phyloP scores from a whole-genome alignment of 345 rosid genomes.

The Lepidium sativum region DNA sequence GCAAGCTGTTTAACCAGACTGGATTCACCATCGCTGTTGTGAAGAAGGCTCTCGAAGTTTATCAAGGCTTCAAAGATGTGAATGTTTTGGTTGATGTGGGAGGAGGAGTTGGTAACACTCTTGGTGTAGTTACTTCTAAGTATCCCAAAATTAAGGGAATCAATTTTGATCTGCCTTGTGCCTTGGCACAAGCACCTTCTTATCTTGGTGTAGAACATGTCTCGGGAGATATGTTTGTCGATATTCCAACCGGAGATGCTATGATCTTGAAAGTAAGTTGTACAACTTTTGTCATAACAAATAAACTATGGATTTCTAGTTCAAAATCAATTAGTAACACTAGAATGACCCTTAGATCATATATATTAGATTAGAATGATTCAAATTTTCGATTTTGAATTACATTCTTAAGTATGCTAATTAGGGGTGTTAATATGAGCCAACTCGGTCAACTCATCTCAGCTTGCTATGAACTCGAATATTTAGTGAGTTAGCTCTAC shows the following conservation, averaged over 20 bases:
- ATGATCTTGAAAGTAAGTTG: conserved; percentile 68
- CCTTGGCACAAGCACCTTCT: conserved; percentile 31
- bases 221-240: conserved; percentile 79
- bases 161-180: conserved; percentile 38
- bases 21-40: conserved; percentile 37
- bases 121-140: conserved; percentile 39
- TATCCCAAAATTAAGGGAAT: conserved; percentile 42
- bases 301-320: no score
- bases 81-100: conserved; percentile 53
- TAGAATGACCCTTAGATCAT: no score
- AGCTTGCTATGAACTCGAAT: no score
- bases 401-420: no score
- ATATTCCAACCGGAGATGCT: conserved; percentile 67
- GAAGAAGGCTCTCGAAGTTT: conserved; percentile 45
- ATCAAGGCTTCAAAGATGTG: conserved; percentile 48
- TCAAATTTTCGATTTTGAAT: no score
- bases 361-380: no score
- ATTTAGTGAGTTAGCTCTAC: no score
- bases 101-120: conserved; percentile 53
- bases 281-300: no score
- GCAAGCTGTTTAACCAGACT: conserved; percentile 42
- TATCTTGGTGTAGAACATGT: conserved; percentile 46
- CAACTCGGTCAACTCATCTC: no score
- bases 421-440: no score
- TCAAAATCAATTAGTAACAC: no score